phyloP scores from a whole-genome alignment of 2,329 filamentous ascomycete species.

The Raffaelea arxii region DNA sequence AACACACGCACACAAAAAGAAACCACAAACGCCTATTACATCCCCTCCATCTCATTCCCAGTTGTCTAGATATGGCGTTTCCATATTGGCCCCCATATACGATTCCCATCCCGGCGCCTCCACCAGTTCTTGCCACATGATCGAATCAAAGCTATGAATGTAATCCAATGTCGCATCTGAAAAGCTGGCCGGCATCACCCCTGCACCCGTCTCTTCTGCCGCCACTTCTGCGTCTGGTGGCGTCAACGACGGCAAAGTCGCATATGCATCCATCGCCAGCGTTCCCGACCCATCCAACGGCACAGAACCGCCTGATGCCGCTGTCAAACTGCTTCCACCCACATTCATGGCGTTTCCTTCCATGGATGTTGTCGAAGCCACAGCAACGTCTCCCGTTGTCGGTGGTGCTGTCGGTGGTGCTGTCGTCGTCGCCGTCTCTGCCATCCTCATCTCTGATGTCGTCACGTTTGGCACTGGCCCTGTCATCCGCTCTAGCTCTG shows the following conservation, averaged over 20 bases:
- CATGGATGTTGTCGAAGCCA: not conserved
- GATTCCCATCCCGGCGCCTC: slow-evolving; percentile 6
- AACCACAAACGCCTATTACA: too few relatives aligned
- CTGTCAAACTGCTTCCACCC: too few relatives aligned
- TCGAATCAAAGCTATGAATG: slow-evolving; percentile 17
- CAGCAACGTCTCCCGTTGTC: not conserved
- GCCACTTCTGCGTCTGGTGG: not conserved
- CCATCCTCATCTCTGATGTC: not conserved
- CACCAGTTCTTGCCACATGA: slow-evolving; percentile 8
- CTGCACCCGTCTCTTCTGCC: not conserved
- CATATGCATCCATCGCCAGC: not conserved
- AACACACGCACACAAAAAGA: too few relatives aligned
- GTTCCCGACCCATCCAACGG: too few relatives aligned
- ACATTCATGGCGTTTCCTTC: not conserved
- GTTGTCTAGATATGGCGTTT: too few relatives aligned
- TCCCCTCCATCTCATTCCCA: too few relatives aligned
- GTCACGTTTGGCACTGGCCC: slow-evolving; percentile 7
- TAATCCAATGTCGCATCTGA: slow-evolving; percentile 17
- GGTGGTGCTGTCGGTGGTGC: not conserved
- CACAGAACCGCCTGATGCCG: too few relatives aligned
- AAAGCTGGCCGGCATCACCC: slow-evolving; percentile 5
- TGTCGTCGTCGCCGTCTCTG: not conserved
- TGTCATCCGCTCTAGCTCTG: slow-evolving; percentile 10
- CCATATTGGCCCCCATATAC: slow-evolving; percentile 7
- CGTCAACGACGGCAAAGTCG: not conserved